Base-by-base conservation (phyloP, 2,329 filamentous ascomycete genomes). In the Colletotrichum spaethianum region DNA sequence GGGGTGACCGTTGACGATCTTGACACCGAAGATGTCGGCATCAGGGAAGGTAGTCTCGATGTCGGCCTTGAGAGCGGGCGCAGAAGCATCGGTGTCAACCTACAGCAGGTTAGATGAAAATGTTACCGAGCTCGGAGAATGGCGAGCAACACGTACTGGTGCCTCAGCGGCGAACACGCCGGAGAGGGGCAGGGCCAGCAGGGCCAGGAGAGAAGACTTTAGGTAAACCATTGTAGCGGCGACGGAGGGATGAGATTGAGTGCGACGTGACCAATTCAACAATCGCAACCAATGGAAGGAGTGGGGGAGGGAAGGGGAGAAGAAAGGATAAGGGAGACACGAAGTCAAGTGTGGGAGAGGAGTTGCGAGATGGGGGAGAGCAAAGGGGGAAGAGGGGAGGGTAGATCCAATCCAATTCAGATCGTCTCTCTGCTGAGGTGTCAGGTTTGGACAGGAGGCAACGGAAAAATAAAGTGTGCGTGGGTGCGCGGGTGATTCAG, bases 1-100 rank as follows among this genome's bases (percentile, higher is more conserved):
- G 52, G 94, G 91, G 75, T 93, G 92, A 79, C 95, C 94, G 82
- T 99, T 99, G 87, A 98, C 90, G 77, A 98, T 91, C 90, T 97
- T 98, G 77, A 98, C 91, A 78, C 96, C 96, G 77, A 98, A 96
- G 83, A 97, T 92, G 86, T 97, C 94, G 86, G 92, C 82, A 80
- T 92, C 86, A 83, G 90, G 84, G 86, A 91, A 89, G 81, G 86
- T 87, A 72, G 92, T 88, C 75, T 88, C 87, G 77, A 92, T 84
- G 66, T 91, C 89, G 81, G 93, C 91, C 74, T 91, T 90, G 78
- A 93, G 82, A 71, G 69, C 75, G 68, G 75, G 76, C 72, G 61
- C 59, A 16, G 75, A 63, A 46, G 74, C 75, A 46, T 76, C 75
- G 60, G 77, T 72, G 46, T 74, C 68, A 44, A 74, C 76, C 67